phyloP scores from a whole-genome alignment of 768 basidiomycete genomes.

The Tylopilus plumbeoviolaceoides region DNA sequence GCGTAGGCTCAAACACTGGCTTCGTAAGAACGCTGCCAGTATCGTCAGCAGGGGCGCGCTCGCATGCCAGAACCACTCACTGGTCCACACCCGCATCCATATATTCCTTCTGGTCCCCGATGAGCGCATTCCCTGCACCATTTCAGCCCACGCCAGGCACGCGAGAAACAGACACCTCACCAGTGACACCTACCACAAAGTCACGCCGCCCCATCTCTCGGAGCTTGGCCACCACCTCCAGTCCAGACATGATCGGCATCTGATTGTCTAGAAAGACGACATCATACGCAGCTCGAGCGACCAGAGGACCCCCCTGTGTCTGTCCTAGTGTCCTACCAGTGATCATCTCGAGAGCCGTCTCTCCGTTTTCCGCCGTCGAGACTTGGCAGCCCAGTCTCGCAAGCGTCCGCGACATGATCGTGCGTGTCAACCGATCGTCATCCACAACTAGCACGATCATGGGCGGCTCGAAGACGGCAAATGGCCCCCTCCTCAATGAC shows the following conservation, averaged over 20 bases:
- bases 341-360: slow-evolving; percentile 58
- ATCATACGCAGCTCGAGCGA: slow-evolving; percentile 29
- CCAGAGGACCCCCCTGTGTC: too few relatives aligned
- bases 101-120: slow-evolving; percentile 58
- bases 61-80: slow-evolving; percentile 37
- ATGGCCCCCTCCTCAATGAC: slow-evolving; percentile 6
- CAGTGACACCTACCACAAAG: slow-evolving; percentile 78
- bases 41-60: too few relatives aligned
- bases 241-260: slow-evolving; percentile 73
- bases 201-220: slow-evolving; percentile 62
- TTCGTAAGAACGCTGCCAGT: slow-evolving; percentile 65
- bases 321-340: slow-evolving; percentile 33
- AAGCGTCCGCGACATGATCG: slow-evolving; percentile 75
- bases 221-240: slow-evolving; percentile 56
- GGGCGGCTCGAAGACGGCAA: slow-evolving; percentile 41
- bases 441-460: slow-evolving; percentile 77
- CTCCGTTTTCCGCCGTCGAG: slow-evolving; percentile 81
- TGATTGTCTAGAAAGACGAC: slow-evolving; percentile 60
- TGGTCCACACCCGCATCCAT: slow-evolving; percentile 70
- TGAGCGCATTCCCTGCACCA: slow-evolving; percentile 47
- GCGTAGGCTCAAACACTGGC: slow-evolving; percentile 62
- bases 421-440: slow-evolving; percentile 77
- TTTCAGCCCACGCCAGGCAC: not conserved
- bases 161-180: slow-evolving; percentile 29
- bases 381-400: slow-evolving; percentile 76